Conservation (phyloP, 345 rosid genomes). For the Euphorbia tirucalli region DNA sequence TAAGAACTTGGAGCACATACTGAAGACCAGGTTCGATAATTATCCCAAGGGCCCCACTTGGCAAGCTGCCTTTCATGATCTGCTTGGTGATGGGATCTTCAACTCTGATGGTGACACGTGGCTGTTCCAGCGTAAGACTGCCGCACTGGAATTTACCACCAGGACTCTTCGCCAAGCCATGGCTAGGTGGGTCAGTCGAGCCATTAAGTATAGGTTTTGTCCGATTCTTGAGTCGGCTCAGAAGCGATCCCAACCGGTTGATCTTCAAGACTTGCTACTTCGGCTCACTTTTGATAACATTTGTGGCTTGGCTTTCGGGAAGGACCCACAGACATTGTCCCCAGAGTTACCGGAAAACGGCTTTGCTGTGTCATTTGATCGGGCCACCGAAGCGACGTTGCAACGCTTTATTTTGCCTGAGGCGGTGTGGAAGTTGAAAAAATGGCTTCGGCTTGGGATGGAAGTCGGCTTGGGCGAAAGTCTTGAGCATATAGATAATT, state of each 20-base stretch:
- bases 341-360: constrained; percentile 38
- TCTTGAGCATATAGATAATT: constrained; percentile 31
- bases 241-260: constrained; percentile 27
- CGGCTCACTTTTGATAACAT: constrained; percentile 53
- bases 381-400: constrained; percentile 45
- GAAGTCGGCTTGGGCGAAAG: constrained; percentile 35
- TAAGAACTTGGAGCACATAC: constrained; percentile 41
- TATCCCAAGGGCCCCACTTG: constrained; percentile 55
- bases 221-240: constrained; percentile 43
- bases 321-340: constrained; percentile 40
- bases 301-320: constrained; percentile 46
- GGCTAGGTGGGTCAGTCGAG: constrained; percentile 49
- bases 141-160: constrained; percentile 51
- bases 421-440: constrained; percentile 36
- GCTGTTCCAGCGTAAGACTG: constrained; percentile 47
- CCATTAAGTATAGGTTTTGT: constrained; percentile 39
- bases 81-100: constrained; percentile 49
- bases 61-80: constrained; percentile 46
- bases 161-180: constrained; percentile 52
- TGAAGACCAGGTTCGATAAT: constrained; percentile 42
- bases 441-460: constrained; percentile 43
- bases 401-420: constrained; percentile 45
- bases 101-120: constrained; percentile 50
- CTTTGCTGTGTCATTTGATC: constrained; percentile 42
- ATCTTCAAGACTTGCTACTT: constrained; percentile 44